Base-by-base conservation (phyloP, 2,329 filamentous ascomycete species). In the Claviceps cyperi region DNA sequence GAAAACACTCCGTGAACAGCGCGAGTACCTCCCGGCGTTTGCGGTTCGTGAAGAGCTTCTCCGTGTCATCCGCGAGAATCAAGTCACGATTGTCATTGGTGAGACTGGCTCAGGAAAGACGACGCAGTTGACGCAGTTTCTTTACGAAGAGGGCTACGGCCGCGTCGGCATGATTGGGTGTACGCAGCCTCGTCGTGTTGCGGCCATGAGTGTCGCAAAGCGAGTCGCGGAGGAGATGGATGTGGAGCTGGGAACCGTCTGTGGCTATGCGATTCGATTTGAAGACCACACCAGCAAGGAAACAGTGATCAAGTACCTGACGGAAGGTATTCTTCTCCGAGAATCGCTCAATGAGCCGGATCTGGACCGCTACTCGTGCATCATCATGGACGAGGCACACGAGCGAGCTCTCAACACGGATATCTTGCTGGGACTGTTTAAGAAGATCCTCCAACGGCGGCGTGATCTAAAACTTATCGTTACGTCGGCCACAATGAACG, bases 301-400 rank as follows among this genome's bases (percentile, higher is more conserved):
- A 51, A 98, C 92, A 0, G 75, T 83, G 52, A 97, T 98, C 70
- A 98, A 98, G 68, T 98, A 98, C 66, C 96, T 98, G 90, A 98
- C 92, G 0, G 94, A 98, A 61, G 92, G 92, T 71, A 87, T 98
- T 21, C 71, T 98, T 43, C 76, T 98, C 35, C 80, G 92, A 69
- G 94, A 98, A 62, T 96, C 89, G 5, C 74, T 98, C 11, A 90
- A 89, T 52, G 91, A 97, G 65, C 80, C 84, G 6, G 91, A 98
- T 64, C 74, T 98, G 44, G 92, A 97, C 65, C 86, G 87, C 56
- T 98, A 98, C 64, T 95, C 91, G 14, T 96, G 90, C 64, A 89
- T 98, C 59, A 98, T 98, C 66, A 98, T 98, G 92, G 92, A 98
- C 63, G 92, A 98, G 70, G 94, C 92, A 4, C 92, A 98, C 75